Evolutionary conservation across 148 eudicot species (phyloP).

Genomic region (Rhododendron vialii): DNA sequence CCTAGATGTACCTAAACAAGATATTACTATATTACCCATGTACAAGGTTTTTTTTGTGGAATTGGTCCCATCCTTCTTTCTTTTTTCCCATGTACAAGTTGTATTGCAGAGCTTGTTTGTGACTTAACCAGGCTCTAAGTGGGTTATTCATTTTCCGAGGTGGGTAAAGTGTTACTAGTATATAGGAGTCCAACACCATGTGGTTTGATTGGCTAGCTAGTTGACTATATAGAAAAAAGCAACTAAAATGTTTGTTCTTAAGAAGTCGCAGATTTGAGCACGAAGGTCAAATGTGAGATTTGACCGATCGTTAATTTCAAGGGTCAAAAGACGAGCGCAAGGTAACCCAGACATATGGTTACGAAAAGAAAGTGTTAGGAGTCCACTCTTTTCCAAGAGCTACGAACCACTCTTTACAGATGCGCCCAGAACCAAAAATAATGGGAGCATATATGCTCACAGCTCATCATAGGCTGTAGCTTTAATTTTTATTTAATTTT

Average conservation of each 20-base stretch:
- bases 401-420: not conserved
- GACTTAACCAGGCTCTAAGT: not conserved
- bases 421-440: not conserved
- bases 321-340: no score
- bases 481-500: not conserved
- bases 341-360: no score
- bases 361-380: not conserved
- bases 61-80: no score
- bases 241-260: no score
- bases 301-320: no score
- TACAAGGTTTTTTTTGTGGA: no score
- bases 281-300: no score
- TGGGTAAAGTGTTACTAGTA: not conserved
- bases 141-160: not conserved
- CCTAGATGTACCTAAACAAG: not conserved
- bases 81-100: not conserved
- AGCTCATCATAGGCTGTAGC: not conserved
- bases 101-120: not conserved
- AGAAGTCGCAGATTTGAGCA: no score
- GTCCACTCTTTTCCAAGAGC: not conserved
- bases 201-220: no score
- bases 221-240: no score
- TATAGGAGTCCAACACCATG: no score
- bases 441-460: not conserved
- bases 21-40: not conserved